Evolutionary conservation across 176 grass and related monocot species (phyloP).

Genomic region (Oryza glumipatula): DNA sequence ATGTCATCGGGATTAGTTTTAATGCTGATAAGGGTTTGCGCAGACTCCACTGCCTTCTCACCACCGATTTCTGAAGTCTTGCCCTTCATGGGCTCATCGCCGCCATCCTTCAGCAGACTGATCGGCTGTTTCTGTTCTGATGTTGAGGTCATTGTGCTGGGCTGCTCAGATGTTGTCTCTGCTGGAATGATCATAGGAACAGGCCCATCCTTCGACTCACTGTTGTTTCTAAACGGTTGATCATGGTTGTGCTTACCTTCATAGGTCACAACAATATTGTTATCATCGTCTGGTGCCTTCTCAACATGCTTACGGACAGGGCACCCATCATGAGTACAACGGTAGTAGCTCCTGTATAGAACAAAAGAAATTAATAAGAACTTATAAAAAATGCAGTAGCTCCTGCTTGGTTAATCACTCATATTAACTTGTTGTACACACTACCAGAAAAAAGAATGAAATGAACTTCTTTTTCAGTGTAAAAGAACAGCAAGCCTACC

Average conservation of each 20-base stretch:
- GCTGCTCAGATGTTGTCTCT: slow-evolving; percentile 38
- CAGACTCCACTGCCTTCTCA: slow-evolving; percentile 69
- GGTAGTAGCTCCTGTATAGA: slow-evolving; percentile 93
- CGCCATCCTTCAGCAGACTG: slow-evolving; percentile 42
- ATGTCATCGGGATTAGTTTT: slow-evolving; percentile 62
- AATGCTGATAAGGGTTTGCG: slow-evolving; percentile 69
- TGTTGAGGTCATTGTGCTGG: slow-evolving; percentile 10
- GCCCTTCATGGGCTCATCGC: slow-evolving; percentile 23
- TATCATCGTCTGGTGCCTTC: slow-evolving; percentile 75
- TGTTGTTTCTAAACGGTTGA: slow-evolving; percentile 54
- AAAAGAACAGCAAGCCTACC: not conserved
- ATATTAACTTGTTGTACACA: not conserved
- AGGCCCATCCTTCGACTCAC: slow-evolving; percentile 36
- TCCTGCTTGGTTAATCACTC: not conserved
- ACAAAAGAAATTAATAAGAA: not conserved
- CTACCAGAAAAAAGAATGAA: not conserved
- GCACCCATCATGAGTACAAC: slow-evolving; percentile 91
- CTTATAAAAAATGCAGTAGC: not conserved
- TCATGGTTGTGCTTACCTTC: slow-evolving; percentile 98
- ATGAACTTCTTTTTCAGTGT: not conserved
- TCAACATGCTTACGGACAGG: slow-evolving; percentile 98
- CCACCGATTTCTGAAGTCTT: slow-evolving; percentile 57
- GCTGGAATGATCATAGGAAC: slow-evolving; percentile 40
- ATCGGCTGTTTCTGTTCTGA: slow-evolving; percentile 41
- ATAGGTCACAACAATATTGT: slow-evolving; percentile 90